Evolutionary conservation across 2,329 filamentous ascomycete species (phyloP).

Genomic region (Xylaria sp.): DNA sequence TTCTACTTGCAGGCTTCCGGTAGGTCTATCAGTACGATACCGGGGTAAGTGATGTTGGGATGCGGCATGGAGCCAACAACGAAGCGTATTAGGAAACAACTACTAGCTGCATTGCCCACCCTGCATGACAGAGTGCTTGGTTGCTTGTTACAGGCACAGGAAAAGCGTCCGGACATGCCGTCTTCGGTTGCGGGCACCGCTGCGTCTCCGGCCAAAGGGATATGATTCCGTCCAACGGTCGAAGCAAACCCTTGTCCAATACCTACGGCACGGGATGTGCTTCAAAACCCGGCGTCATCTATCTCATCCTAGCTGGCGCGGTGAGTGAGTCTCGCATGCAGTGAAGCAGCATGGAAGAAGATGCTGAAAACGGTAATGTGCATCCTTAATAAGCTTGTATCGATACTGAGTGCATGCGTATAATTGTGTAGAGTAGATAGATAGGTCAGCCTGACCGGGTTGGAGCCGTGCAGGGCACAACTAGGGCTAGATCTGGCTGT

Average conservation of each 20-base stretch:
- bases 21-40: neutral
- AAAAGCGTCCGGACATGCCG: conserved; percentile 13
- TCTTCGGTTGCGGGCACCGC: conserved; percentile 1
- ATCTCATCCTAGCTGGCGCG: neutral
- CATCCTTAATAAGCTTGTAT: neutral
- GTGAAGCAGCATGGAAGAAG: neutral
- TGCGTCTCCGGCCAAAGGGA: conserved; percentile 24
- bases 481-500: neutral
- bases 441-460: neutral
- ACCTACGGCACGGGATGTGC: neutral
- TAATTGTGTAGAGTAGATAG: neutral
- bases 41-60: neutral
- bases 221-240: conserved; percentile 17
- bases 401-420: neutral
- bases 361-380: neutral
- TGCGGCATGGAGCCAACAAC: neutral
- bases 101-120: neutral
- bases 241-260: conserved; percentile 13
- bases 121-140: conserved; percentile 8
- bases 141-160: neutral
- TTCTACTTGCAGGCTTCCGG: too few species aligned
- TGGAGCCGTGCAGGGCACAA: neutral
- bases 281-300: neutral
- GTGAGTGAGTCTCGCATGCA: neutral
- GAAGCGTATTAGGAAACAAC: neutral